Conservation (phyloP, 1,284 basidiomycete species). For the Heterobasidion occidentale region DNA sequence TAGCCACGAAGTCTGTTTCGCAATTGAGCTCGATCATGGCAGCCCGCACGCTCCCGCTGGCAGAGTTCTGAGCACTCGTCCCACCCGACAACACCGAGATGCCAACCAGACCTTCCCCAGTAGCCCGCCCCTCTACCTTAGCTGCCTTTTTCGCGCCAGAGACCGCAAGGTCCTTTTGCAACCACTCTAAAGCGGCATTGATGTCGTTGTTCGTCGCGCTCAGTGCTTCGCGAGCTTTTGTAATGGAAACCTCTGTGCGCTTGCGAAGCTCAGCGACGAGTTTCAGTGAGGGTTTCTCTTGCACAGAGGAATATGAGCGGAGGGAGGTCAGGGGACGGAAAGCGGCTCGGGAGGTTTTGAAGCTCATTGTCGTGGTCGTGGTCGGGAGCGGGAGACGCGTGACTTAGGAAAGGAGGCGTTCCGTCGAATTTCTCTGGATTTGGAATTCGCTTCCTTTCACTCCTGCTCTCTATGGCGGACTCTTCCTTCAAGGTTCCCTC, state of each 20-base stretch:
- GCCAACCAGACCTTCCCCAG: conserved; percentile 77
- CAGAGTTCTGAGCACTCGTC: conserved; percentile 20
- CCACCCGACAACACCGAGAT: conserved; percentile 66
- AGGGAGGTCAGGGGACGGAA: conserved; percentile 8
- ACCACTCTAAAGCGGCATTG: conserved; percentile 70
- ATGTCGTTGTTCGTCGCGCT: conserved; percentile 70
- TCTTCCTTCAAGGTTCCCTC: conserved; percentile 48
- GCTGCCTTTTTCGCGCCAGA: conserved; percentile 77
- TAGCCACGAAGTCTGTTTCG: conserved; percentile 94
- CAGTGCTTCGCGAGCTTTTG: conserved; percentile 87
- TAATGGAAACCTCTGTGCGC: conserved; percentile 72
- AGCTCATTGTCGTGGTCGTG: conserved; percentile 1
- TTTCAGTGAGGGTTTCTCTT: conserved; percentile 48
- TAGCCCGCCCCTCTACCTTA: conserved; percentile 70
- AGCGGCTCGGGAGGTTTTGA: conserved; percentile 3
- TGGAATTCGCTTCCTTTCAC: not conserved
- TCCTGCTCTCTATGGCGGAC: not conserved
- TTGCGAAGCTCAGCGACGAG: conserved; percentile 86
- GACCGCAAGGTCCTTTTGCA: conserved; percentile 64
- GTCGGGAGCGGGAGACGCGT: not conserved
- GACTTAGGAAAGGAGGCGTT: not conserved
- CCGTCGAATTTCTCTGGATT: no score
- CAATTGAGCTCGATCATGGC: conserved; percentile 92
- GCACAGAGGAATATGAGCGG: conserved; percentile 30
- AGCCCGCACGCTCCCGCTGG: conserved; percentile 54